Evolutionary conservation across 2,329 filamentous ascomycete species (phyloP).

Genomic region (Paecilomyces niveus): DNA sequence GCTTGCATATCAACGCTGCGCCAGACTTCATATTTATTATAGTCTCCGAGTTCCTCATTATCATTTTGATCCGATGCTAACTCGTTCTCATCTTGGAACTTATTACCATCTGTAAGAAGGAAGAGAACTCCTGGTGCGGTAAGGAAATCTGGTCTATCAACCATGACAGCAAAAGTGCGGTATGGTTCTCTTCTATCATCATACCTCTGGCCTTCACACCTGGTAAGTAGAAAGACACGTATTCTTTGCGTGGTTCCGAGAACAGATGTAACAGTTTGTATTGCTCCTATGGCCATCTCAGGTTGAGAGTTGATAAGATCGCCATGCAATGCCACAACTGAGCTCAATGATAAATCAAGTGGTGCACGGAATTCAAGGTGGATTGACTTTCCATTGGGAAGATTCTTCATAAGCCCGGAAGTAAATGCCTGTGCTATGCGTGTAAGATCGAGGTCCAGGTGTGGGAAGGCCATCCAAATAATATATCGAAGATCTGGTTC

Average conservation of each 20-base stretch:
- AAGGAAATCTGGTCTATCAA: conserved; percentile 5
- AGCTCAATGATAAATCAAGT: conserved; percentile 1
- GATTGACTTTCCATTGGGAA: conserved; percentile 3
- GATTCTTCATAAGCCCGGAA: background rate
- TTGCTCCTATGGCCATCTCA: conserved; percentile 1
- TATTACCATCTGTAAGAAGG: conserved; percentile 2
- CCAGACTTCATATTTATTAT: conserved; percentile 2
- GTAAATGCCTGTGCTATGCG: conserved; percentile 2
- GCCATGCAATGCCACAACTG: conserved; percentile 1
- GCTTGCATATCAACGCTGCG: conserved; percentile 4
- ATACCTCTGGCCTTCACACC: background rate
- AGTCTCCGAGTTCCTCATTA: background rate
- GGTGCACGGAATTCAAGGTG: conserved; percentile 2
- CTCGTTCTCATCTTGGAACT: background rate
- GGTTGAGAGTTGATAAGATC: conserved; percentile 3
- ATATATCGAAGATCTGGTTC: conserved; percentile 6
- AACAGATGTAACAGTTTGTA: background rate
- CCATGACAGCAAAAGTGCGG: background rate
- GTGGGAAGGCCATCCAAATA: conserved; percentile 5
- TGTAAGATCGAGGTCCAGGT: background rate
- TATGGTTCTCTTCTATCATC: conserved; percentile 1
- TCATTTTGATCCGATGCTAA: background rate
- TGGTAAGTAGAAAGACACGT: background rate
- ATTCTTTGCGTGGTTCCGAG: background rate
- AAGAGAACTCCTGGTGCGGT: conserved; percentile 1